Evolutionary conservation across 2,329 filamentous ascomycete genomes (phyloP).

Genomic region (Claviceps paspali): DNA sequence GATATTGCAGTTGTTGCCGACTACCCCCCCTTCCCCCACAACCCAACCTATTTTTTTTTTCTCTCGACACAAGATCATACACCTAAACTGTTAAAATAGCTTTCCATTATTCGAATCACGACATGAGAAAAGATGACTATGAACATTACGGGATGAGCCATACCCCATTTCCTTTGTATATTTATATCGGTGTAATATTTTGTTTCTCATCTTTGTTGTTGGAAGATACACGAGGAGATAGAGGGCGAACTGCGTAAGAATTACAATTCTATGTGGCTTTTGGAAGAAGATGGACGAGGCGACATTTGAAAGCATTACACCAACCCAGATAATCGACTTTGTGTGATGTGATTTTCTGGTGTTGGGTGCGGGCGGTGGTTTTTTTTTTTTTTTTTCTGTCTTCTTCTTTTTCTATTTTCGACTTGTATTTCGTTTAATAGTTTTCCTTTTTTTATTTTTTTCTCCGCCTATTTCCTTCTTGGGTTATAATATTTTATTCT

Average conservation of each 20-base stretch:
- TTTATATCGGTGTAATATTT: background rate
- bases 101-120: slow-evolving; percentile 5
- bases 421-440: background rate
- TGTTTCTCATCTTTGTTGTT: background rate
- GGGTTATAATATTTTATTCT: too few species aligned
- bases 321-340: background rate
- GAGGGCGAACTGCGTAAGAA: background rate
- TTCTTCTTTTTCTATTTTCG: too few species aligned
- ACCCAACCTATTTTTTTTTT: too few species aligned
- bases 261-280: background rate
- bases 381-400: background rate
- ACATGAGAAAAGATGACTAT: slow-evolving; percentile 8
- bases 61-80: background rate
- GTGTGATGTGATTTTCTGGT: background rate
- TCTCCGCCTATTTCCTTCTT: too few species aligned
- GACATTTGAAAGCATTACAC: background rate
- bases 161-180: slow-evolving; percentile 8
- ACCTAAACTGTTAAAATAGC: slow-evolving; percentile 7
- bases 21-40: too few species aligned
- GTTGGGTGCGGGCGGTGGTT: background rate
- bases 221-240: slow-evolving; percentile 1
- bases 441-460: background rate
- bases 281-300: background rate
- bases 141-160: slow-evolving; percentile 5
- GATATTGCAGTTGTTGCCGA: background rate